phyloP scores from a whole-genome alignment of 2,329 filamentous ascomycete species.

The Trichophyton mentagrophytes region DNA sequence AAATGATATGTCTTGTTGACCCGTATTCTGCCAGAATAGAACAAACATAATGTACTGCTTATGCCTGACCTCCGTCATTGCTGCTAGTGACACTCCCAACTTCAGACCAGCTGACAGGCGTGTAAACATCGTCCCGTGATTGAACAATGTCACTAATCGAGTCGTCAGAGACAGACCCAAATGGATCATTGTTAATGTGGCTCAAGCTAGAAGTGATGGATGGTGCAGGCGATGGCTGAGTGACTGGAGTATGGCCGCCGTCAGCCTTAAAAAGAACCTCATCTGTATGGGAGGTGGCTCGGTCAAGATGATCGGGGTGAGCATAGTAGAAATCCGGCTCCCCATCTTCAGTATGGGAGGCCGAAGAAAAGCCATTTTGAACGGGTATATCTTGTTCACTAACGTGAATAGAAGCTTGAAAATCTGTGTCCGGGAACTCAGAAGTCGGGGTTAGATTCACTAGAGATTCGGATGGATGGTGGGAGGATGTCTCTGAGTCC shows the following conservation, averaged over 20 bases:
- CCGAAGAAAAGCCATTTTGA: conserved; percentile 12
- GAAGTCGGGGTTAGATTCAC: conserved; percentile 36
- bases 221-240: conserved; percentile 23
- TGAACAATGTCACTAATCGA: conserved; percentile 29
- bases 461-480: conserved; percentile 31
- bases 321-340: conserved; percentile 23
- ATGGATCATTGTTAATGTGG: conserved; percentile 23
- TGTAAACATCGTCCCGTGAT: conserved; percentile 22
- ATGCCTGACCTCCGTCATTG: conserved; percentile 22
- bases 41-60: background rate
- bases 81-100: conserved; percentile 33
- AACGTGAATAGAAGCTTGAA: conserved; percentile 11
- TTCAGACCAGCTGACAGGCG: conserved; percentile 34
- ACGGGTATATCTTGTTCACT: conserved; percentile 15
- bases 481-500: conserved; percentile 24
- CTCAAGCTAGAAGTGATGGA: conserved; percentile 28
- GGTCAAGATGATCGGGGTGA: conserved; percentile 17
- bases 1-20: background rate
- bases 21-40: background rate
- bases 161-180: conserved; percentile 23
- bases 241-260: background rate
- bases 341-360: conserved; percentile 25
- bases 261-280: background rate
- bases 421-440: conserved; percentile 24
- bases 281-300: conserved; percentile 8